These are phyloP conservation scores for Colletotrichum sp. DNA, from an alignment of 2,329 filamentous ascomycete species.

Conservation along the genomic window DNA sequence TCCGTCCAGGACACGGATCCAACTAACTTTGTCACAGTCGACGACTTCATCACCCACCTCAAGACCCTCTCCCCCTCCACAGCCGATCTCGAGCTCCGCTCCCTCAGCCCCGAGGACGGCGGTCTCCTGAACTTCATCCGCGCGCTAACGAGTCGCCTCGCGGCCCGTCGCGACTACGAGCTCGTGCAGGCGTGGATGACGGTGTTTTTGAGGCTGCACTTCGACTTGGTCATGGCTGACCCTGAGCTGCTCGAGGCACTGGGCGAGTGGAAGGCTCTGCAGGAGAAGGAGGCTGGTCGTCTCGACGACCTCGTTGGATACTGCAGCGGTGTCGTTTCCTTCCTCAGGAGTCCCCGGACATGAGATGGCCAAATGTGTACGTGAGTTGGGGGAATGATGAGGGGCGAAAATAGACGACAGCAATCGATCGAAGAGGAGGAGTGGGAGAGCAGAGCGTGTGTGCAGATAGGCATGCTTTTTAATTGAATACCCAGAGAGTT, in stretches of 20 bases:
- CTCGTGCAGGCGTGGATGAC: constrained; percentile 97
- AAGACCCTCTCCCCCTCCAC: constrained; percentile 83
- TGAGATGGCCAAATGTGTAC: constrained; percentile 28
- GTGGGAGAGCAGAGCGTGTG: neutral
- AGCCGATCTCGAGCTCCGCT: constrained; percentile 90
- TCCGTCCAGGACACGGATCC: neutral
- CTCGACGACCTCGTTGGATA: constrained; percentile 83
- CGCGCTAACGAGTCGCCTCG: constrained; percentile 77
- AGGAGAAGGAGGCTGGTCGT: constrained; percentile 73
- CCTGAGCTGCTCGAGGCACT: constrained; percentile 63
- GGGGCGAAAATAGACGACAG: neutral
- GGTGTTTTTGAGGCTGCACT: constrained; percentile 85
- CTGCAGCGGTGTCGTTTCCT: constrained; percentile 84
- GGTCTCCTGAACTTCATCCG: constrained; percentile 82
- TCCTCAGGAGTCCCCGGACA: constrained; percentile 70
- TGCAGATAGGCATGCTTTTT: neutral
- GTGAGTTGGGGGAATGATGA: neutral
- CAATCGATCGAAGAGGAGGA: neutral
- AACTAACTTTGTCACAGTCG: constrained; percentile 48
- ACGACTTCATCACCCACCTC: constrained; percentile 76
- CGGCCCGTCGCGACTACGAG: constrained; percentile 82
- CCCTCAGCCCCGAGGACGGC: constrained; percentile 66
- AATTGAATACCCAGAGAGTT: neutral
- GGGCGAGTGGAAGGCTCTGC: constrained; percentile 72
- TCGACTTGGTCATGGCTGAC: constrained; percentile 58